These are phyloP conservation scores for Podospora australis DNA, from an alignment of 495 filamentous ascomycete species.

Conservation along the genomic window DNA sequence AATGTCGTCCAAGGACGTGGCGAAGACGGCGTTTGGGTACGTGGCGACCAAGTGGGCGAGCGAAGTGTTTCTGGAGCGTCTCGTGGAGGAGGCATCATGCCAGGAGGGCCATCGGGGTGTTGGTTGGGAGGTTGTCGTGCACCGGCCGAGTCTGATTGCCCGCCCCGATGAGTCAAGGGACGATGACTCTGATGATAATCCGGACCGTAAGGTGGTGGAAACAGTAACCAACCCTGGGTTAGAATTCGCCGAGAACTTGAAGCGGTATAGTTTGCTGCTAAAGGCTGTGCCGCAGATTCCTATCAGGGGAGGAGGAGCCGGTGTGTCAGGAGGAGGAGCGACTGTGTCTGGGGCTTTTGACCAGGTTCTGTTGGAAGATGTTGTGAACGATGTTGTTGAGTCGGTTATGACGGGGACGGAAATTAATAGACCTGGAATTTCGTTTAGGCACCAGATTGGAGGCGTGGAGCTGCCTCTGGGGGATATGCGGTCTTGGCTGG, in stretches of 20 bases:
- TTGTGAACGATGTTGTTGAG: background rate
- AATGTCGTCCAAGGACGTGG: background rate
- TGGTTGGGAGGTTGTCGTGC: background rate
- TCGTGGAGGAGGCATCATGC: background rate
- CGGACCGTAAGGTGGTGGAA: too few species aligned
- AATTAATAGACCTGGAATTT: background rate
- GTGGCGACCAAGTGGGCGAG: background rate
- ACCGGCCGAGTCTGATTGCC: background rate
- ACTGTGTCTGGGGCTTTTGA: background rate
- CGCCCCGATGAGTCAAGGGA: background rate
- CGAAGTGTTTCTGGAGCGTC: background rate
- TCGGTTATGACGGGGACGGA: background rate
- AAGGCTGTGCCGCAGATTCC: too few species aligned
- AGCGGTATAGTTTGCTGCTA: too few species aligned
- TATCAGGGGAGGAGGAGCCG: too few species aligned
- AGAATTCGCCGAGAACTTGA: too few species aligned
- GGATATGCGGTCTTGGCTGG: background rate
- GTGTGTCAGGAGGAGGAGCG: too few species aligned
- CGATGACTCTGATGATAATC: too few species aligned
- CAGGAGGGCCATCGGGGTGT: background rate
- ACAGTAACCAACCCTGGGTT: too few species aligned
- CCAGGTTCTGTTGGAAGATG: background rate
- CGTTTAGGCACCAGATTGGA: background rate
- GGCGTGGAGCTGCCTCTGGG: background rate
- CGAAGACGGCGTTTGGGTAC: background rate